Evolutionary conservation across 345 rosid genomes (phyloP).

Genomic region (Arabis alpina): DNA sequence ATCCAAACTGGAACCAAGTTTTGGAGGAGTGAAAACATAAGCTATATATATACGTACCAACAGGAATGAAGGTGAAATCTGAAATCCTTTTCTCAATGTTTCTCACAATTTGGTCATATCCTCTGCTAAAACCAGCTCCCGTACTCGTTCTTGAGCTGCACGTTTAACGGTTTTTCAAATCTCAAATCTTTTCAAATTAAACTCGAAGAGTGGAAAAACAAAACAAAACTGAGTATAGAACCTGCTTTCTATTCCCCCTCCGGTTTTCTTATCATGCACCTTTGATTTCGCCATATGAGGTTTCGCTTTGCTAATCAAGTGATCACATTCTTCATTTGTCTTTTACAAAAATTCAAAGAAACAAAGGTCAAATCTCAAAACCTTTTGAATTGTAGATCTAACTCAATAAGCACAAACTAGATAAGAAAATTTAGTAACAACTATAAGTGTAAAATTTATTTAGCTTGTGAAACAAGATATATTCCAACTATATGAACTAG

Average conservation of each 20-base stretch:
- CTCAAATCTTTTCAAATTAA: not conserved
- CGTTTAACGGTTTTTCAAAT: not conserved
- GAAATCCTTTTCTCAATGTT: conserved; percentile 81
- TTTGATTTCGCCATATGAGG: conserved; percentile 78
- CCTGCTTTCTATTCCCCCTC: conserved; percentile 85
- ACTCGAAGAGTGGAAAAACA: not conserved
- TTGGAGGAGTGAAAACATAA: not conserved
- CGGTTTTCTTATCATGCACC: conserved; percentile 71
- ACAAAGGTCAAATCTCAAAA: conserved; percentile 6
- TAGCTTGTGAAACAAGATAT: conserved; percentile 12
- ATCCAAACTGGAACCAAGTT: not conserved
- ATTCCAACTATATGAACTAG: not conserved
- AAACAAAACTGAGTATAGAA: conserved; percentile 3
- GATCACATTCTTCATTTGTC: conserved; percentile 78
- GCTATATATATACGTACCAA: not conserved
- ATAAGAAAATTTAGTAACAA: not conserved
- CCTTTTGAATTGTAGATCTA: not conserved
- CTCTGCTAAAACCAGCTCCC: conserved; percentile 74
- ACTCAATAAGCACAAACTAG: not conserved
- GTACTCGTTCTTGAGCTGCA: conserved; percentile 82
- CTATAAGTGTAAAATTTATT: not conserved
- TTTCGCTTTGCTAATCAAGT: conserved; percentile 70
- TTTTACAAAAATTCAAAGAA: conserved; percentile 27
- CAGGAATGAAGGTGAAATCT: conserved; percentile 75
- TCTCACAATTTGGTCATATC: conserved; percentile 66